phyloP scores from a whole-genome alignment of 108 stramenopile genomes.

The Cyclotella sp. region DNA sequence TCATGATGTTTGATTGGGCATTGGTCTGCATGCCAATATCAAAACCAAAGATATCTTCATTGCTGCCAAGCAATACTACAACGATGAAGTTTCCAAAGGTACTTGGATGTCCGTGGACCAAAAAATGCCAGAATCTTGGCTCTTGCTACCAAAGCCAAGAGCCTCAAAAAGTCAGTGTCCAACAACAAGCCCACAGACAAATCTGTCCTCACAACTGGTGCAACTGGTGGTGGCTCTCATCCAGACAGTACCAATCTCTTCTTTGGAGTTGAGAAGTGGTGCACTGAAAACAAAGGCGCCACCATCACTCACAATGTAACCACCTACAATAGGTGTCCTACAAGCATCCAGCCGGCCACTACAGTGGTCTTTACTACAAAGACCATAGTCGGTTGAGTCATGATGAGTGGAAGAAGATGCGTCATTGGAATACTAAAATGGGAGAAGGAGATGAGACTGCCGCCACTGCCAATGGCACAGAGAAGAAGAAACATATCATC shows the following conservation, averaged over 20 bases:
- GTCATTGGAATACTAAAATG: background rate
- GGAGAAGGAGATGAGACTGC: background rate
- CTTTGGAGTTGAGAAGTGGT: slow-evolving; percentile 5
- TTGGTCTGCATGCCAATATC: background rate
- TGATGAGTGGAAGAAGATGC: background rate
- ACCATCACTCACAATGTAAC: background rate
- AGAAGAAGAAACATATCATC: background rate
- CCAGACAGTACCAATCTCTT: no score
- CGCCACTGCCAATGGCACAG: background rate
- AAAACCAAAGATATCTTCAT: background rate
- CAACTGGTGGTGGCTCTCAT: no score
- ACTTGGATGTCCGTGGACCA: slow-evolving; percentile 1
- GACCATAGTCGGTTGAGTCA: slow-evolving; percentile 1
- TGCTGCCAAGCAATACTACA: background rate
- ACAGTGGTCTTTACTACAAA: slow-evolving; percentile 4
- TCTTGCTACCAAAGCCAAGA: background rate
- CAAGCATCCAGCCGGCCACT: background rate
- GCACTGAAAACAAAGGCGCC: background rate
- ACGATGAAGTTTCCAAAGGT: background rate
- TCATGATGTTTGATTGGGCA: background rate
- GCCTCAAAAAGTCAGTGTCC: background rate
- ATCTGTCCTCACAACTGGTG: background rate
- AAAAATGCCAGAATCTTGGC: slow-evolving; percentile 6
- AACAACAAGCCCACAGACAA: background rate
- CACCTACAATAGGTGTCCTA: background rate